Percentiles rank a stretch among this genome's conserved stretches.
Conservation (phyloP, 176 grass and related monocot species). For the Rhynchospora tenuis region DNA sequence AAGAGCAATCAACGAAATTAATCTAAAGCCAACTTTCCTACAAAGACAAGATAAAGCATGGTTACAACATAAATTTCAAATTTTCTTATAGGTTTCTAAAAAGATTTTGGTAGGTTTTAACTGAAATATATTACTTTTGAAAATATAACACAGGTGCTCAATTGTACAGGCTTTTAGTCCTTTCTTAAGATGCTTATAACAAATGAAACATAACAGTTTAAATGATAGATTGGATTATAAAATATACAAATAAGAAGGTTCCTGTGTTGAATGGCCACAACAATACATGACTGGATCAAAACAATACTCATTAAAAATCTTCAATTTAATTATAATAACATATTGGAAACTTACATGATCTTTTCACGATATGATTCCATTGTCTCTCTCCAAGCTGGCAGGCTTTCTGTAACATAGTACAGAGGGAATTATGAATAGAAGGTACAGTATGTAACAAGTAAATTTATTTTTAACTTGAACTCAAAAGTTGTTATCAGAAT, state of each 20-base stretch:
- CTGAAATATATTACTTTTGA: neutral
- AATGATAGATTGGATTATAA: neutral
- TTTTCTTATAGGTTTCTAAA: neutral
- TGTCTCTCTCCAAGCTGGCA: constrained; percentile 61
- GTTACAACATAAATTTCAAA: neutral
- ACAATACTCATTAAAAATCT: neutral
- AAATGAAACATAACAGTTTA: neutral
- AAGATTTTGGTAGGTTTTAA: neutral
- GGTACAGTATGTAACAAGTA: neutral
- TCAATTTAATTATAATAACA: neutral
- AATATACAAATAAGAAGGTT: neutral
- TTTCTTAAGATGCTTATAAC: neutral
- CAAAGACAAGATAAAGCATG: neutral
- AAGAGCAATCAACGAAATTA: constrained; percentile 68
- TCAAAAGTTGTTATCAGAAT: neutral
- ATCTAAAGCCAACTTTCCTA: constrained; percentile 38
- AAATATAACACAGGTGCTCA: neutral
- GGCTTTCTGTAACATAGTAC: constrained; percentile 38
- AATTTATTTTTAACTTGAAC: neutral
- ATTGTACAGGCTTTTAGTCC: neutral
- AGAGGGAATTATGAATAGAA: constrained; percentile 19
- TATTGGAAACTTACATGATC: constrained; percentile 53
- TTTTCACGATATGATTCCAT: constrained; percentile 50
- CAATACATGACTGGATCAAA: neutral
- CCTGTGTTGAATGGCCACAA: neutral